Base-by-base conservation (phyloP, 2,329 filamentous ascomycete species). In the Hypoxylon sp. region DNA sequence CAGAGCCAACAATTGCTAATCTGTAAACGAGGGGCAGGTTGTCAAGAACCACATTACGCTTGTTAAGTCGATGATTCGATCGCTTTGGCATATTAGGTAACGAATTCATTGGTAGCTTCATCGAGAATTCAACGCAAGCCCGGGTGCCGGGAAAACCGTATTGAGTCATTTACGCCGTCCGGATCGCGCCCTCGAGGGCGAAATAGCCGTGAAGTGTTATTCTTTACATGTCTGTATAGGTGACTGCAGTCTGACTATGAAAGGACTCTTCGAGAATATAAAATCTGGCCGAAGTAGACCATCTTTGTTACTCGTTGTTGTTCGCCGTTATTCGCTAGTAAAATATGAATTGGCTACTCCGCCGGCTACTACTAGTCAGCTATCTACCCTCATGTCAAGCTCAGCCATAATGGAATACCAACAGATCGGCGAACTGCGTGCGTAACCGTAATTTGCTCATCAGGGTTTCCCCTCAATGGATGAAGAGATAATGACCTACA, bases 401-500 rank as follows among this genome's bases (percentile, higher is more conserved):
- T 25, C 36, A 52, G 48, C 36, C 51, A 17, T 25, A 13, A 41
- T 6, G 49, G 7, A n/a, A 30, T 21, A 32, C 21, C 45, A 50
- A 32, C 14, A 41, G 45, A 49, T 49, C 21, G 45, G 19, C 14
- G 49, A 7, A 50, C 14, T 59, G 30, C 46, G 34, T 38, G 56
- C 43, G 32, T 11, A 41, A 36, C 28, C 23, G 14, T 32, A 23
- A 36, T 52, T 19, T 32, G 36, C 46, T 43, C 46, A 43, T 51
- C 46, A 13, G 11, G 56, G 34, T 60, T 59, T 34, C 45, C 45
- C 56, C 30, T 43, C 28, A 59, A 38, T 51, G 25, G 41, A 53
- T 32, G 48, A 14, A 52, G 32, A 1, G 19, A 50, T 28, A n/a
- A 41, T 60, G 45, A 60, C 56, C 34, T 60, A 60, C 56, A 61